Percentiles rank a stretch among this genome's conserved stretches.
These are phyloP conservation scores for Porpolomopsis calyptriformis DNA, from an alignment of 768 basidiomycete species.

Conservation along the genomic window DNA sequence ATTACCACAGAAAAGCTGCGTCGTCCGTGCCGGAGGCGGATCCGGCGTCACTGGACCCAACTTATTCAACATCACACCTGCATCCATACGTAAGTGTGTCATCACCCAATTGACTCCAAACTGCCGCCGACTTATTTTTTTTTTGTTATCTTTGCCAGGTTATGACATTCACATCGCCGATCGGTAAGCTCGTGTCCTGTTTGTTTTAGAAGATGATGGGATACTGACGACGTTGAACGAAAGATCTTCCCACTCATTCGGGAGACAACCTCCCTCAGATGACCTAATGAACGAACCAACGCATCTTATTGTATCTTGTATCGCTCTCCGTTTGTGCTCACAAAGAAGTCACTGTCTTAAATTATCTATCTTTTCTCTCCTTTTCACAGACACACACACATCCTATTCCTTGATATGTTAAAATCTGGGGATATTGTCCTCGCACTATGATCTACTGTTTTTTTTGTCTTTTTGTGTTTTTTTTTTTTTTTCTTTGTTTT, in stretches of 20 bases:
- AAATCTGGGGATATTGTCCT: too few relatives aligned
- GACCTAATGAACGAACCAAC: not conserved
- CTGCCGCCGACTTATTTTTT: constrained; percentile 1
- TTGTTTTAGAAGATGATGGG: not conserved
- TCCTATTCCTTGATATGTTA: too few relatives aligned
- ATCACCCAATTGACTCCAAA: not conserved
- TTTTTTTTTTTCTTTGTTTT: too few relatives aligned
- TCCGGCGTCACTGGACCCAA: not conserved
- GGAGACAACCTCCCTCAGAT: not conserved
- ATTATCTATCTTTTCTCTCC: constrained; percentile 28
- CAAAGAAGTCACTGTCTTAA: not conserved
- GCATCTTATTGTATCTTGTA: not conserved
- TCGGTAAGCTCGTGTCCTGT: constrained; percentile 15
- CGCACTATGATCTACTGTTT: too few relatives aligned
- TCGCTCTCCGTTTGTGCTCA: not conserved
- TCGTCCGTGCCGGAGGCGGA: not conserved
- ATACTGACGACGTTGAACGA: not conserved
- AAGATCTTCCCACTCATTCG: not conserved
- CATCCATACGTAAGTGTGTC: constrained; percentile 33
- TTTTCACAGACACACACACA: too few relatives aligned
- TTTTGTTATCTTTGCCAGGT: constrained; percentile 20
- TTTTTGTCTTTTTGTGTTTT: too few relatives aligned
- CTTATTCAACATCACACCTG: constrained; percentile 12
- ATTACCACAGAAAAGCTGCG: not conserved
- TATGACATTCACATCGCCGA: constrained; percentile 34